These are phyloP conservation scores for Diutina catenulata DNA, from an alignment of 1,139 yeast species.

Conservation along the genomic window DNA sequence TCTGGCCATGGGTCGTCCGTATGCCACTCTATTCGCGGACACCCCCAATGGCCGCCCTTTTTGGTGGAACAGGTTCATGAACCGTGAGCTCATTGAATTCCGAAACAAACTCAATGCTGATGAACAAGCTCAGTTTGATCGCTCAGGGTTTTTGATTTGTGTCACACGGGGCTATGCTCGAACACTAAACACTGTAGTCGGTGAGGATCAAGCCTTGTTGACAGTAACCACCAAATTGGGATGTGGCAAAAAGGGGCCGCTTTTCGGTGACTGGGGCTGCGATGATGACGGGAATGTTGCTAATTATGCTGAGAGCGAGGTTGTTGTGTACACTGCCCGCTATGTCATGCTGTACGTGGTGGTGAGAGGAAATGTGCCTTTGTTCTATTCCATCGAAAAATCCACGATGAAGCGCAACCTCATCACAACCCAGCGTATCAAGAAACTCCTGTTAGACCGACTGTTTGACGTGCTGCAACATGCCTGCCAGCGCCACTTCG, in stretches of 20 bases:
- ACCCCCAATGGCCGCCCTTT: constrained; percentile 41
- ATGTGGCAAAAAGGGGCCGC: constrained; percentile 44
- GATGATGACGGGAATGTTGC: constrained; percentile 65
- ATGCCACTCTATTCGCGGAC: constrained; percentile 16
- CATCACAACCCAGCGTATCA: constrained; percentile 28
- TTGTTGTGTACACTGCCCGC: constrained; percentile 41
- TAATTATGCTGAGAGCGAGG: constrained; percentile 56
- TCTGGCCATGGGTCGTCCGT: constrained; percentile 13
- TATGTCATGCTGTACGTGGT: constrained; percentile 48
- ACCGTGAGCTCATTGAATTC: constrained; percentile 46
- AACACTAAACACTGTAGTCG: constrained; percentile 37
- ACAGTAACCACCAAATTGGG: constrained; percentile 61
- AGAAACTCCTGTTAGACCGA: constrained; percentile 41
- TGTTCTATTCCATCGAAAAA: constrained; percentile 47
- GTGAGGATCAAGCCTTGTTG: constrained; percentile 31
- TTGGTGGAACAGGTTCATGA: constrained; percentile 56
- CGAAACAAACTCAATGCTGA: constrained; percentile 39
- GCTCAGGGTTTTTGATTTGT: constrained; percentile 44
- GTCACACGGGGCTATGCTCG: constrained; percentile 59
- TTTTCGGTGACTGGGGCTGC: constrained; percentile 59
- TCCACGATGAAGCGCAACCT: constrained; percentile 16
- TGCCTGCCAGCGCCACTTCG: constrained; percentile 56
- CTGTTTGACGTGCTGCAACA: constrained; percentile 55
- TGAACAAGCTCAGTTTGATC: constrained; percentile 42
- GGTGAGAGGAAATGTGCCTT: constrained; percentile 58